These are phyloP conservation scores for Geotrichum siamense DNA, from an alignment of 1,139 yeast species.

Conservation along the genomic window DNA sequence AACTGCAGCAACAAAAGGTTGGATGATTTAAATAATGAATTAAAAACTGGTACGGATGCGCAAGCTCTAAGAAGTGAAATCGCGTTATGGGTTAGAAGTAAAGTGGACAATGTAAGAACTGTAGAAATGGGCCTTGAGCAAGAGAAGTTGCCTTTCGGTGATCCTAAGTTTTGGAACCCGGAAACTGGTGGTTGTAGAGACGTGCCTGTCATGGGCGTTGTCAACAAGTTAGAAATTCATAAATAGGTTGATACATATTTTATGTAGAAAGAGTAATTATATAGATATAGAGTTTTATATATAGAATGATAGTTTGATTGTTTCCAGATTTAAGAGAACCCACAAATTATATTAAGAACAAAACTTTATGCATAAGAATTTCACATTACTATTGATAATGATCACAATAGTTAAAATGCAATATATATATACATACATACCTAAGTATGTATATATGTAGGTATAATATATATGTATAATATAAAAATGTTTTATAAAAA, in stretches of 20 bases:
- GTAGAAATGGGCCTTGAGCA: constrained; percentile 41
- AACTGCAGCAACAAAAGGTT: background rate
- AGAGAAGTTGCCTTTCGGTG: constrained; percentile 47
- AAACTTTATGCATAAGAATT: background rate
- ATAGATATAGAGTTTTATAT: no score
- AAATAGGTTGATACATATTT: constrained; percentile 1
- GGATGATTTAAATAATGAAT: constrained; percentile 50
- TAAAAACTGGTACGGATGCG: constrained; percentile 59
- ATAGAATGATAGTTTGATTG: no score
- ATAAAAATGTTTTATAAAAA: constrained; percentile 2
- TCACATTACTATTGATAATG: background rate
- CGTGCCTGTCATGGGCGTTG: constrained; percentile 20
- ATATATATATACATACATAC: background rate
- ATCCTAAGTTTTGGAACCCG: constrained; percentile 61
- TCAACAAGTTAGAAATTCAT: constrained; percentile 17
- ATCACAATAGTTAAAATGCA: background rate
- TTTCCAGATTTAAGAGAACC: background rate
- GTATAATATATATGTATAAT: background rate
- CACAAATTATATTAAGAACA: background rate
- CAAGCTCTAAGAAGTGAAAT: constrained; percentile 56
- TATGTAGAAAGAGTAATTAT: no score
- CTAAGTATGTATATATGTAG: no score
- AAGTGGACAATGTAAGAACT: constrained; percentile 54
- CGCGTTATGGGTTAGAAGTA: constrained; percentile 59
- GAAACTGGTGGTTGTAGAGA: constrained; percentile 15